Base-by-base conservation (phyloP, 164 flowering plant species). In the Cinnamomum micranthum region DNA sequence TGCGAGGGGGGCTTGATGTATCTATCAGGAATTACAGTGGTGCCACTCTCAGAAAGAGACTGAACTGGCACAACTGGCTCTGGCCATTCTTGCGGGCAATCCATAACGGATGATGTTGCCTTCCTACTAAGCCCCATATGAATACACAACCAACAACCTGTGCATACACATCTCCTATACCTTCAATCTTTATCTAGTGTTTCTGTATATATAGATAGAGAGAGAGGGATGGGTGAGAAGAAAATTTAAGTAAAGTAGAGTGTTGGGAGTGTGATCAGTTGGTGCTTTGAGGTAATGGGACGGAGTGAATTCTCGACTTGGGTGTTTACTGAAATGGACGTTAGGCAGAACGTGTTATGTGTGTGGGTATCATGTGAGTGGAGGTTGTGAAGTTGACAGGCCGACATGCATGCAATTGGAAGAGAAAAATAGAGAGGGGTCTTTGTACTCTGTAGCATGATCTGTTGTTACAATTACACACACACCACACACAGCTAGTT, bases 11-110 rank as follows among this genome's bases (percentile, higher is more conserved):
- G 98, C 72, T 92, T 96, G 73, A 94, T 58, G 78, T 92, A 95
- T 4, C 91, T 80, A 14, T 78, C 81, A 0, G 99, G 99, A n/a
- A 96, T 82, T 4, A 2, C 28, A 2, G 77, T 1, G 0, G 70
- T 1, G 24, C 89, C 82, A 3, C 84, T 87, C 1, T 95, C 92
- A 9, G 98, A 88, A 33, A 96, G 60, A 6, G 92, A 84, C 75
- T 96, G 99, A 67, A 96, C 99, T 0, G 93, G 87, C 33, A 91
- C 84, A 1, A 96, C 81, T 0, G 97, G 97, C 50, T 96, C 99
- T 0, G 99, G 99, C 99, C 99, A 96, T 19, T 88, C 90, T 58
- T 73, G 78, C 47, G 68, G 79, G 71, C 73, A 65, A 60, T 35
- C 84, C 86, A 82, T 88, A 63, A 47, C 68, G 35, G 41, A 52